These are phyloP conservation scores for Dioscorea dumetorum DNA, from an alignment of 106 monocot genomes.

Conservation along the genomic window DNA sequence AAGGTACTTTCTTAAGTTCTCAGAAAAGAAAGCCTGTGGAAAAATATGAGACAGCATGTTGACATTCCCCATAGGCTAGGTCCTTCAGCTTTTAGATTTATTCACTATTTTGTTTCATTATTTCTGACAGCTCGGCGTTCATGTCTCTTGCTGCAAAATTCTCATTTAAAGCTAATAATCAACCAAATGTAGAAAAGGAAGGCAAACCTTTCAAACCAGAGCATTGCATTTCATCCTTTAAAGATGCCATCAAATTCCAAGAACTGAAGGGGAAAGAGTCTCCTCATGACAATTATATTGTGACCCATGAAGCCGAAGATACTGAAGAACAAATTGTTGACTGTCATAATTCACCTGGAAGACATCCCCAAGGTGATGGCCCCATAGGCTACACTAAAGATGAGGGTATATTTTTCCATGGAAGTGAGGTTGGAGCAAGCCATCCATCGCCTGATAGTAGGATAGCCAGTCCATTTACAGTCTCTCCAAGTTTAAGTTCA, in stretches of 20 bases:
- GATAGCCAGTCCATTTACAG: background rate
- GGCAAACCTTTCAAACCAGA: background rate
- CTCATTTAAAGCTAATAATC: constrained; percentile 22
- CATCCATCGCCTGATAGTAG: background rate
- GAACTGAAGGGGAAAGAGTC: background rate
- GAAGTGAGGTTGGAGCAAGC: background rate
- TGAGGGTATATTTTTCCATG: background rate
- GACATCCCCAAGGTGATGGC: background rate
- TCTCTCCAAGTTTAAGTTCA: background rate
- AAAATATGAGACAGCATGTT: background rate
- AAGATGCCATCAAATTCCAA: background rate
- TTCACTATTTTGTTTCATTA: background rate
- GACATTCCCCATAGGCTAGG: background rate
- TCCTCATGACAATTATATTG: constrained; percentile 4
- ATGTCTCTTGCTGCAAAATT: constrained; percentile 71
- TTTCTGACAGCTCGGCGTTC: constrained; percentile 69
- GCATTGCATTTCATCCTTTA: background rate
- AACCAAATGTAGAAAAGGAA: constrained; percentile 8
- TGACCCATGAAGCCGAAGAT: background rate
- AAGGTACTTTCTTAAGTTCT: constrained; percentile 25
- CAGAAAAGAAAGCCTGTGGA: background rate
- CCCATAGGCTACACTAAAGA: background rate
- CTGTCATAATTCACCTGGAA: constrained; percentile 8
- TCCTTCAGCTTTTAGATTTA: background rate
- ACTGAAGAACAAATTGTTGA: constrained; percentile 8